Evolutionary conservation across 257 asterid species (phyloP), one percentile per base, ranked within the genome.

Genomic region (Scutellaria minor): DNA sequence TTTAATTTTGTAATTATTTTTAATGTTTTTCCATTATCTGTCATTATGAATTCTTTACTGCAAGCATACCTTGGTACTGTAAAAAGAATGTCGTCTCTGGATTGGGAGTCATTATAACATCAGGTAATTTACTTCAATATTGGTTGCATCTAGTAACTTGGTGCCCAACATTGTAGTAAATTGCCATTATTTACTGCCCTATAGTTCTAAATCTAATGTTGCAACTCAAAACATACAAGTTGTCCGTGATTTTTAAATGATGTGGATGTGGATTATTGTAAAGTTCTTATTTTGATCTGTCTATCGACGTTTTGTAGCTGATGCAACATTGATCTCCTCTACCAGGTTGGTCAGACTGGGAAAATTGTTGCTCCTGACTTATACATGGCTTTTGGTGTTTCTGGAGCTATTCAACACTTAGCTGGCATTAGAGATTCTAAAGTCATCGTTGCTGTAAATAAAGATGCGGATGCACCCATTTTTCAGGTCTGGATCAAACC

Each of bases 391-490:
- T 91, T 94, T 73, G 99, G 99, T 68, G 97, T 94, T 76, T 94
- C 99, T 72, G 98, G 99, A 70, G 99, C 99, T 63, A 94, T 94
- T 81, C 99, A 91, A 79, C 99, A 94, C 85, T 63, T 94, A 70
- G 98, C 98, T 56, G 99, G 99, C 83, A 94, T 94, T 80, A 85
- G 97, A 83, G 99, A 94, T 82, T 90, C 99, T 50, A 90, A 90
- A 81, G 88, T 95, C 90, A 95, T 92, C 80, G 96, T 92, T 60
- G 96, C 98, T 78, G 93, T 95, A 64, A 95, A 95, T 77, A 95
- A 90, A 88, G 99, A 95, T 77, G 90, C 86, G 4, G 99, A 95
- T 79, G 98, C 99, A 35, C 98, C 99, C 20, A 92, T 92, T 68
- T 94, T 94, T 84, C 97, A 94, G 99, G 99, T 94, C 62, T 74